These are phyloP conservation scores for Tetracladium setigerum DNA, from an alignment of 495 filamentous ascomycete species.

Conservation along the genomic window DNA sequence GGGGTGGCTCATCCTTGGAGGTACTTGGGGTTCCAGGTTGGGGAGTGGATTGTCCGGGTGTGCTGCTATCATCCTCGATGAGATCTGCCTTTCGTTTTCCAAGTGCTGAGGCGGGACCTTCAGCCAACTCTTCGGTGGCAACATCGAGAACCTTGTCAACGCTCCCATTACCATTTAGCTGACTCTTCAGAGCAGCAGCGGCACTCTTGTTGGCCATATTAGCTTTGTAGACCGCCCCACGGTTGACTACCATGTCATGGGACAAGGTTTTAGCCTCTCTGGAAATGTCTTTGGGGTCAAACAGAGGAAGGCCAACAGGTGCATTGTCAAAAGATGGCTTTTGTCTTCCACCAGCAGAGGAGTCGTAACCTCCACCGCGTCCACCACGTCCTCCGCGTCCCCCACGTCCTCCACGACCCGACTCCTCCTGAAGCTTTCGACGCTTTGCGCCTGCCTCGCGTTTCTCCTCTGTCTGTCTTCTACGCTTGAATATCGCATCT, in stretches of 20 bases:
- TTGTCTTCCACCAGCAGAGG: constrained; percentile 15
- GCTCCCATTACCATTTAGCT: constrained; percentile 43
- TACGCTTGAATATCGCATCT: constrained; percentile 83
- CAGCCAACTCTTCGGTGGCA: constrained; percentile 15
- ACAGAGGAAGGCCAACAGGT: constrained; percentile 19
- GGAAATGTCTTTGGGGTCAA: constrained; percentile 46
- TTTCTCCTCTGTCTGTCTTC: constrained; percentile 75
- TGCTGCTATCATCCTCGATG: constrained; percentile 50
- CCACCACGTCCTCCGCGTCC: constrained; percentile 30
- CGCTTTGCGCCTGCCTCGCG: constrained; percentile 70
- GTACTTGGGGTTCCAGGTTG: constrained; percentile 38
- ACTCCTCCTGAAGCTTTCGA: constrained; percentile 61
- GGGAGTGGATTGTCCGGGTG: constrained; percentile 48
- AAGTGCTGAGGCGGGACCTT: constrained; percentile 30
- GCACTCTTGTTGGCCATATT: constrained; percentile 92
- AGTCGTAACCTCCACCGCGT: constrained; percentile 27
- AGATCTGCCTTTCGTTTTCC: constrained; percentile 51
- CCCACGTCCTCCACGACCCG: constrained; percentile 37
- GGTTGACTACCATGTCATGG: constrained; percentile 85
- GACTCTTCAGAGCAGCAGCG: constrained; percentile 79
- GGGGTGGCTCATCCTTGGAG: constrained; percentile 50
- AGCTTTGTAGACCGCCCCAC: constrained; percentile 62
- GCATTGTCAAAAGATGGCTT: constrained; percentile 7
- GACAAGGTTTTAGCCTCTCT: constrained; percentile 55
- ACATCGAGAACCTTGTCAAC: constrained; percentile 6